phyloP scores from a whole-genome alignment of 495 filamentous ascomycete species.

The Aspergillus affinis region DNA sequence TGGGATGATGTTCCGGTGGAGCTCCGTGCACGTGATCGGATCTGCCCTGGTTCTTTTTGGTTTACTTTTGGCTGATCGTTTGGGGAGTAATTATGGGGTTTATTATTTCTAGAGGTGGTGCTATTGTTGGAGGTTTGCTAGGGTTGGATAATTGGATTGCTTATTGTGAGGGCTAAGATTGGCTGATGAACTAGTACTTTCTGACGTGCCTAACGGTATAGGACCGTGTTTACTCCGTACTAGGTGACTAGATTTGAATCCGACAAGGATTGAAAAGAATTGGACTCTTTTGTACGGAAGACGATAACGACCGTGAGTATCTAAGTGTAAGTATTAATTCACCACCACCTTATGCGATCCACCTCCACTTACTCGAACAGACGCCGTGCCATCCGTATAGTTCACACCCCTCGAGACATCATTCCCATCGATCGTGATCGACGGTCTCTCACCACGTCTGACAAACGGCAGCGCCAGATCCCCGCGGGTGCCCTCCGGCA shows the following conservation, averaged over 20 bases:
- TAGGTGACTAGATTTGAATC: no score
- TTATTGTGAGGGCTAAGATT: no score
- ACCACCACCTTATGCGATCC: slow-evolving; percentile 33
- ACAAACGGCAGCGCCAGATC: slow-evolving; percentile 37
- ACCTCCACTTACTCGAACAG: slow-evolving; percentile 24
- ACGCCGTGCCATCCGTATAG: slow-evolving; percentile 24
- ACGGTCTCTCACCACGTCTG: slow-evolving; percentile 22
- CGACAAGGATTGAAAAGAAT: no score
- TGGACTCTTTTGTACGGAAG: background rate
- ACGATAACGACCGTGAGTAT: background rate
- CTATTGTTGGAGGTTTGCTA: no score
- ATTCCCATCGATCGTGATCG: slow-evolving; percentile 31
- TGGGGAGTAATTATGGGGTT: no score
- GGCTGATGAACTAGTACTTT: no score
- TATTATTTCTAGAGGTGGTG: no score
- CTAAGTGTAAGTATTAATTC: slow-evolving; percentile 1
- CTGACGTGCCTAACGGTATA: no score
- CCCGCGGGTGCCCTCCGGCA: slow-evolving; percentile 49
- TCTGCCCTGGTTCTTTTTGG: slow-evolving; percentile 2
- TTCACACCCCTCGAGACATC: slow-evolving; percentile 20
- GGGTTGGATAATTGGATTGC: no score
- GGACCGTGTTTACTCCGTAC: no score
- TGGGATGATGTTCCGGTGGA: slow-evolving; percentile 1
- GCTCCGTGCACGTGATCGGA: slow-evolving; percentile 7
- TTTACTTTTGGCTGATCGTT: no score